Base-by-base conservation (phyloP, 177 flowering plant species). In the Tripterygium wilfordii region DNA sequence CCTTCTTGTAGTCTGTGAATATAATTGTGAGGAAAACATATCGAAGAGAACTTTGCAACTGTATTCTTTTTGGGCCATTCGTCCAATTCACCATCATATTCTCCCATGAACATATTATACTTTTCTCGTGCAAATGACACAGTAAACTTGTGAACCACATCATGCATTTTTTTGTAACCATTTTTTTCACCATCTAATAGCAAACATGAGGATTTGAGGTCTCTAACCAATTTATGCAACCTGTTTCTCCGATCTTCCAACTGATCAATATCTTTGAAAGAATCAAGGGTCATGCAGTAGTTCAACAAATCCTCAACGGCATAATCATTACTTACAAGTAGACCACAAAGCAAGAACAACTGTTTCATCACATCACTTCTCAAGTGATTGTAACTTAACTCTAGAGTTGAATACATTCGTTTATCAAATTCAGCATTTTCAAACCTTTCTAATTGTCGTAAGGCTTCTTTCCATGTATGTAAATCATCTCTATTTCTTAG, bases 1-100 rank as follows among this genome's bases (percentile, higher is more conserved):
- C 15, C 29, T 23, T 13, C 32, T 2, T 59, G 68, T 17, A 58
- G 62, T 10, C 30, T 12, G 14, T 2, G 7, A 8, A 52, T 36
- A 4, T 22, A 10, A 3, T 15, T n/a, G 10, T 3, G 0, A 12
- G 7, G 12, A 10, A 60, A 24, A 2, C 42, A 42, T 8, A 60
- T 49, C 5, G 24, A 7, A 8, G 10, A 46, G 27, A 6, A 36
- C 1, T 40, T 9, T 29, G 17, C 21, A 7, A 17, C n/a, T 4
- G 1, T 10, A 8, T 31, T 24, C 10, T 8, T 21, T 8, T 10
- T 6, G 0, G 36, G 51, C 54, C 52, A 44, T 16, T 6, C 24
- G 3, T 33, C 20, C 10, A 33, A n/a, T 9, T 38, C 55, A 16
- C 1, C 10, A 15, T 12, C 40, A 19, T 42, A 14, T 15, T 4